phyloP scores from a whole-genome alignment of 371 early-diverging fungal species.

The Mortierella sp. region DNA sequence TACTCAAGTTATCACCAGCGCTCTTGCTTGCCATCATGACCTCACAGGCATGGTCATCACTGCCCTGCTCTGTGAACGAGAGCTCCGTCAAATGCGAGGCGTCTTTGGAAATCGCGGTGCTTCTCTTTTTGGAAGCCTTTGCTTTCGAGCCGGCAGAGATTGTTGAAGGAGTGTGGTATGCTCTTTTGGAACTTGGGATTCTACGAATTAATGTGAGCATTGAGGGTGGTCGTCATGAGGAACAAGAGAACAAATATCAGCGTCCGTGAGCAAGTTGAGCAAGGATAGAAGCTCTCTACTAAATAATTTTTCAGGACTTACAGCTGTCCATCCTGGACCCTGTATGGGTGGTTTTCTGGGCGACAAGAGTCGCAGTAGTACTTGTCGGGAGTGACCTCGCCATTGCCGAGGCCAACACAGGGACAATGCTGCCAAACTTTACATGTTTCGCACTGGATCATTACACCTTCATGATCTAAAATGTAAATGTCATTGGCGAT shows the following conservation, averaged over 20 bases:
- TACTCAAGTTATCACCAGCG: conserved; percentile 3
- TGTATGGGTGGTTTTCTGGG: conserved; percentile 80
- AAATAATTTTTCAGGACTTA: conserved; percentile 30
- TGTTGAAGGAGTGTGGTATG: not conserved
- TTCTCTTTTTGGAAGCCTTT: conserved; percentile 34
- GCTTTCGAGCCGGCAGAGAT: conserved; percentile 18
- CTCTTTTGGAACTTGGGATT: conserved; percentile 14
- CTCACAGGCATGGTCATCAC: conserved; percentile 53
- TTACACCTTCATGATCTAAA: conserved; percentile 79
- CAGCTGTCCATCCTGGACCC: conserved; percentile 55
- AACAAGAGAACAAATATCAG: not conserved
- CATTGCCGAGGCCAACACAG: conserved; percentile 82
- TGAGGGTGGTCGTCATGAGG: not conserved
- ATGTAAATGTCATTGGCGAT: not conserved
- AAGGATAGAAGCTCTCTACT: not conserved
- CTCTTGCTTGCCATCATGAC: conserved; percentile 33
- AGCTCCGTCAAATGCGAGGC: conserved; percentile 11
- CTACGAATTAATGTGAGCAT: conserved; percentile 4
- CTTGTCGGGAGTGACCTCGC: conserved; percentile 80
- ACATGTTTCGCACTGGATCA: conserved; percentile 93
- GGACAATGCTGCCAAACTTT: conserved; percentile 93
- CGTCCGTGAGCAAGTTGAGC: conserved; percentile 5
- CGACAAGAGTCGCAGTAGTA: conserved; percentile 91
- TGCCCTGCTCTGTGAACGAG: conserved; percentile 12
- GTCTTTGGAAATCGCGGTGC: conserved; percentile 24